Base-by-base conservation (phyloP, 352 stramenopile species). In the Thalassiosira livingstoniorum region DNA sequence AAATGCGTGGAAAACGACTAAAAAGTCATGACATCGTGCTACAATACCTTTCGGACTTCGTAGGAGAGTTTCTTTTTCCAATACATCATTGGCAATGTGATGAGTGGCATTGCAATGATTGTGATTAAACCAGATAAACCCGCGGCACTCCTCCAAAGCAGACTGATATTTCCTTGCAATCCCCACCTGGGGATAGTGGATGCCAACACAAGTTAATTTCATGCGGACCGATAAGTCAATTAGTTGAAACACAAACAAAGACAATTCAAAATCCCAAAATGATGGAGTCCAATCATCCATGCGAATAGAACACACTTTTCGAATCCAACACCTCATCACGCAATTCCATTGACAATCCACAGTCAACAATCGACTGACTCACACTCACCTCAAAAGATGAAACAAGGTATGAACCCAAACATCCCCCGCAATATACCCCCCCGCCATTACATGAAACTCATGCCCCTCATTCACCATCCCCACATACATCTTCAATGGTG, bases 401-500 rank as follows among this genome's bases (percentile, higher is more conserved):
- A 66, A 73, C 10, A 80, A 42, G 2, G 67, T 80, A 72, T 87
- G 80, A 18, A 79, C 23, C 27, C 73, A 70, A 15, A 64, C 60
- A 74, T 64, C 65, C 34, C 76, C 29, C 27, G 73, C 35, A 63
- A 88, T 85, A 23, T 51, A 66, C 51, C 64, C 76, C 15, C 75
- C 81, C 67, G 69, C 85, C 62, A 82, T 80, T 0, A 63, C 62
- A 72, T 85, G 77, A 7, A 88, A 61, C 25, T 85, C 71, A 60
- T 70, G 69, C 27, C 62, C 42, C 25, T 74, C 65, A 39, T 74
- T 35, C 43, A 39, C 47, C 71, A 85, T 80, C 43, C 23, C 47
- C 71, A 85, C 77, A 47, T 74, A 75, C 70, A 85, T 70, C 23
- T 32, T 70, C 5, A 87, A 11, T 4, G 75, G 67, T 34, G 68